Evolutionary conservation across 495 filamentous ascomycete species (phyloP).

Genomic region (Annulohypoxylon nitens): DNA sequence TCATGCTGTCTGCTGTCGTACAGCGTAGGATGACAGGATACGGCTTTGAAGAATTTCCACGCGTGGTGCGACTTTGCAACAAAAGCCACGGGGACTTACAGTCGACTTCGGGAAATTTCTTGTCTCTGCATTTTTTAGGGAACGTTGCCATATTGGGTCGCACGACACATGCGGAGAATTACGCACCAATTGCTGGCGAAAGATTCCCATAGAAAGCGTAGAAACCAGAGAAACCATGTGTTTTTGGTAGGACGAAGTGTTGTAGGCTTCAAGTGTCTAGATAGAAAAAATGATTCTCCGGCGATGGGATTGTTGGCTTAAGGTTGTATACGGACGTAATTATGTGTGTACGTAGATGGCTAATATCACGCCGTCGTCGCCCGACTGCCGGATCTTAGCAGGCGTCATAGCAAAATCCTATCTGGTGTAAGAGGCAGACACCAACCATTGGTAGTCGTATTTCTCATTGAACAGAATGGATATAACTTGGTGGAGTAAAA

Average conservation of each 20-base stretch:
- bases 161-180: constrained; percentile 50
- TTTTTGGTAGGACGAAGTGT: constrained; percentile 48
- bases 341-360: background rate
- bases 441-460: background rate
- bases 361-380: background rate
- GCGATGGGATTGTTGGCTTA: background rate
- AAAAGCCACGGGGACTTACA: constrained; percentile 50
- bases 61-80: constrained; percentile 44
- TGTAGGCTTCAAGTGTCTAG: background rate
- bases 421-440: background rate
- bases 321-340: constrained; percentile 26
- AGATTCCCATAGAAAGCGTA: constrained; percentile 11
- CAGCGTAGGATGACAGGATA: constrained; percentile 48
- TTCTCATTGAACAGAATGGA: background rate
- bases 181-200: constrained; percentile 44
- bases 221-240: constrained; percentile 42
- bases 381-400: constrained; percentile 2
- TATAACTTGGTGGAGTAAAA: background rate
- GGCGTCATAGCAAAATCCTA: background rate
- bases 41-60: constrained; percentile 34
- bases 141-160: constrained; percentile 40
- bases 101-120: constrained; percentile 56
- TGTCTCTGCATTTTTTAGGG: constrained; percentile 39
- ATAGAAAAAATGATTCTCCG: constrained; percentile 8
- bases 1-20: constrained; percentile 35